Conservation (phyloP, 2,329 filamentous ascomycete genomes). For the Raffaelea ambrosiae region DNA sequence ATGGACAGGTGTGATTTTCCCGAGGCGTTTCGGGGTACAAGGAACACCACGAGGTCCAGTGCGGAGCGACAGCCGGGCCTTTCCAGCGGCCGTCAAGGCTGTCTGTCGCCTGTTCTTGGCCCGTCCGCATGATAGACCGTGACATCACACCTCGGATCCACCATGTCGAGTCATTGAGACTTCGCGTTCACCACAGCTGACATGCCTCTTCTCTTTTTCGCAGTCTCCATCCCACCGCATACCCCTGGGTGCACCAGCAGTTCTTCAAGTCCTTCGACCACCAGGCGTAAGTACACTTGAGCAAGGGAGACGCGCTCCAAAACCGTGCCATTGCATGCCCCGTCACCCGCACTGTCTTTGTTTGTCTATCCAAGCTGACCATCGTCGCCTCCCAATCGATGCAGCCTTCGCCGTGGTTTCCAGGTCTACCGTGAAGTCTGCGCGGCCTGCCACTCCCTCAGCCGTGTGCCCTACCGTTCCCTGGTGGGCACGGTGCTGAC, state of each 20-base stretch:
- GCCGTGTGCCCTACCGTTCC: slow-evolving; percentile 84
- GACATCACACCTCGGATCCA: no score
- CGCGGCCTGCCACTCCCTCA: slow-evolving; percentile 93
- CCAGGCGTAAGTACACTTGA: slow-evolving; percentile 65
- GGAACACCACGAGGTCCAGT: neutral
- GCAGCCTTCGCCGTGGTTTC: slow-evolving; percentile 93
- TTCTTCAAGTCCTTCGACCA: slow-evolving; percentile 96
- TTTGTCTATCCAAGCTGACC: slow-evolving; percentile 41
- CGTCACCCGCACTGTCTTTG: slow-evolving; percentile 27
- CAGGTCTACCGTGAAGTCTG: slow-evolving; percentile 99
- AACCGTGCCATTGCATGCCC: neutral
- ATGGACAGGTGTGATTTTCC: neutral
- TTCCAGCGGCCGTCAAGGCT: no score
- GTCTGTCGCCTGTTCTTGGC: no score
- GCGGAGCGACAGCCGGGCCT: no score
- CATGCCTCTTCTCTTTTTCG: slow-evolving; percentile 10
- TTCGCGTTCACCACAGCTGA: slow-evolving; percentile 21
- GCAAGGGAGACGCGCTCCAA: no score
- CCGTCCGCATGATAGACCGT: no score
- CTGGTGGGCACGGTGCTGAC: slow-evolving; percentile 90
- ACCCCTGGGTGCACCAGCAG: slow-evolving; percentile 93
- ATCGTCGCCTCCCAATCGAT: neutral
- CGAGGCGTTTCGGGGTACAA: neutral
- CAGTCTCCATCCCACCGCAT: slow-evolving; percentile 84
- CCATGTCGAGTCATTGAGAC: neutral